A percentile compares a stretch with the other conserved stretches of the same genome.
These are phyloP conservation scores for Sugiyamaella grinbergsii DNA, from an alignment of 1,139 yeast species.

Conservation along the genomic window DNA sequence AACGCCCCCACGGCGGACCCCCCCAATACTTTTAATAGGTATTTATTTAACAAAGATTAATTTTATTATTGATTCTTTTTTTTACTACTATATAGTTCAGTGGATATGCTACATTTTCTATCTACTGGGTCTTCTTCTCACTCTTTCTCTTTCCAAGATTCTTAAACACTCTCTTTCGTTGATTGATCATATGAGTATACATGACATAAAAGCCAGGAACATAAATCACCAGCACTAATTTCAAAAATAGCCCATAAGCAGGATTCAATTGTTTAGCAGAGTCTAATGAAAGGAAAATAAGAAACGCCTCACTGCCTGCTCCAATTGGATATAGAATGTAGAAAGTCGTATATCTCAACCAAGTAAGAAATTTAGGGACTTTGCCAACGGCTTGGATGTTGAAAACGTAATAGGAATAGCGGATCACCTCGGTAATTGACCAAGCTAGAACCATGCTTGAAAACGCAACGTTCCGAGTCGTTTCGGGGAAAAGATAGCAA, in stretches of 20 bases:
- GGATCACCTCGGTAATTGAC: slow-evolving; percentile 85
- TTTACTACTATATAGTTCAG: background rate
- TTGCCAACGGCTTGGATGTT: slow-evolving; percentile 54
- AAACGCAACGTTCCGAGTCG: slow-evolving; percentile 61
- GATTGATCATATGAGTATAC: slow-evolving; percentile 85
- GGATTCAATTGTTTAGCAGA: slow-evolving; percentile 60
- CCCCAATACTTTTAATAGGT: background rate
- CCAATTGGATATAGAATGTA: slow-evolving; percentile 87
- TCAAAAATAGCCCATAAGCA: slow-evolving; percentile 57
- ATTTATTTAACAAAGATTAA: background rate
- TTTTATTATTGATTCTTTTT: too few relatives aligned
- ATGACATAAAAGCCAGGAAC: slow-evolving; percentile 85
- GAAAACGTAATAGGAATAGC: slow-evolving; percentile 81
- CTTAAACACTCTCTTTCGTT: slow-evolving; percentile 52
- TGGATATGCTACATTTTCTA: background rate
- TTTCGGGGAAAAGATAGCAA: slow-evolving; percentile 66
- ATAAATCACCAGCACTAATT: slow-evolving; percentile 62
- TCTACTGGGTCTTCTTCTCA: slow-evolving; percentile 25
- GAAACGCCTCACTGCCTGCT: slow-evolving; percentile 76
- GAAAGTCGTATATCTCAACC: slow-evolving; percentile 83
- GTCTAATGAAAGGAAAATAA: slow-evolving; percentile 67
- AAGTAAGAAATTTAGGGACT: slow-evolving; percentile 64
- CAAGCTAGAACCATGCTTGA: slow-evolving; percentile 76
- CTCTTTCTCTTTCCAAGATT: slow-evolving; percentile 38
- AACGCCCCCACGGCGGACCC: background rate